Evolutionary conservation across 805 yeast species (phyloP), one percentile per base, ranked within the genome.

Genomic region (Candida rishiriensis): DNA sequence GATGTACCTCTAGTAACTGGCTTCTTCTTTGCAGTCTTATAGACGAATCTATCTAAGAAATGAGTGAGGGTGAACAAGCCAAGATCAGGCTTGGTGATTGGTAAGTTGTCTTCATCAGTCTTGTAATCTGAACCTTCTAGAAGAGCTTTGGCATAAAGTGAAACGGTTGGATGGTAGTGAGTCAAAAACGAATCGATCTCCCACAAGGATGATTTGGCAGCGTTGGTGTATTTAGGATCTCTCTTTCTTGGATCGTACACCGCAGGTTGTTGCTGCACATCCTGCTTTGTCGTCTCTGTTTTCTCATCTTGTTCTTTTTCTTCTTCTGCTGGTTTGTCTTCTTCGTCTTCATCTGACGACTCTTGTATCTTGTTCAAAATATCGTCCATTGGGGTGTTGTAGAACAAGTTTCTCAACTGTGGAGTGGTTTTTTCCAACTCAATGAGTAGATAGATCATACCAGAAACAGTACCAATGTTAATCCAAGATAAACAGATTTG

Each of bases 41-140:
- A 93, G 34, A 93, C 97, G 68, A 95, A 93, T 64, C 95, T 79
- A 66, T 93, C 97, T 68, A 93, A 75, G 79, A 93, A 93, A 65
- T 89, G 97, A 16, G 86, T 73, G 51, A 93, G 71, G 0, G 97
- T 83, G 66, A 81, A 91, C 48, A 93, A 75, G 7, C 95, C 96
- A 42, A 93, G 69, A 65, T 93, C 98, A 4, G 99, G 99, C 57
- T 89, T 86, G 9, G 75, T 72, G 29, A 76, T 54, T 10, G 31
- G 40, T 29, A 26, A 36, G 15, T 49, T 47, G 34, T 49, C 49
- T 9, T 47, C 53, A n/a, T 50, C 48, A 10, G 45, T 39, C 29
- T 52, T 43, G 48, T 69, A 72, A n/a, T 58, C 52, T 11, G 61
- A 61, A n/a, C 76, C 76, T 10, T 72, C 76, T 10, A 84, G 56